Conservation (phyloP, 495 filamentous ascomycete species). For the Tetracladium marchalianum region DNA sequence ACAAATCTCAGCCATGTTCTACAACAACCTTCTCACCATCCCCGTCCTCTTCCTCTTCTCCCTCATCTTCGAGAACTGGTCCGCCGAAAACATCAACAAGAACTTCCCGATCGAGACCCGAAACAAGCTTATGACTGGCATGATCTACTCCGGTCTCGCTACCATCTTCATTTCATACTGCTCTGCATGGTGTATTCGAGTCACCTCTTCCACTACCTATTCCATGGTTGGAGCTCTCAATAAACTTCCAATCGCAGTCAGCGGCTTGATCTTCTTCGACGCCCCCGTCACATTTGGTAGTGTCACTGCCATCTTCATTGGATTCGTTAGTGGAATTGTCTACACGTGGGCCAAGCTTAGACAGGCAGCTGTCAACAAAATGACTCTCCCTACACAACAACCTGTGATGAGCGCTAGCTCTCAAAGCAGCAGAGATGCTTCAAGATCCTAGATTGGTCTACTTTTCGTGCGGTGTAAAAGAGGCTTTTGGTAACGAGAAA, state of each 20-base stretch:
- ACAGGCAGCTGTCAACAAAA: constrained; percentile 55
- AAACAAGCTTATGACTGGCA: constrained; percentile 69
- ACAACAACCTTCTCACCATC: constrained; percentile 98
- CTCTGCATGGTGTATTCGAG: constrained; percentile 95
- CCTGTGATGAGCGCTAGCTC: constrained; percentile 80
- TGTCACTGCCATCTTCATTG: constrained; percentile 79
- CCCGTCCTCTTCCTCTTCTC: constrained; percentile 81
- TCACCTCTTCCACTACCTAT: constrained; percentile 94
- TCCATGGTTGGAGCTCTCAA: constrained; percentile 97
- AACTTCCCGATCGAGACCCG: constrained; percentile 80
- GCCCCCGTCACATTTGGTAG: constrained; percentile 88
- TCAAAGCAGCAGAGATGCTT: constrained; percentile 77
- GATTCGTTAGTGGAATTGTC: constrained; percentile 86
- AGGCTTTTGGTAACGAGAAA: too few relatives aligned
- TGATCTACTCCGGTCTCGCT: constrained; percentile 88
- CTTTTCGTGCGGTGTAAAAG: too few relatives aligned
- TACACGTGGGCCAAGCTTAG: constrained; percentile 88
- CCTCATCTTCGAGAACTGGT: constrained; percentile 86
- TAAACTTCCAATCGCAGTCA: constrained; percentile 90
- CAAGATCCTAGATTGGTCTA: constrained; percentile 4
- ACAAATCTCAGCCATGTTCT: constrained; percentile 79
- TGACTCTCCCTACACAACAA: constrained; percentile 54
- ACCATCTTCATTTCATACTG: constrained; percentile 98
- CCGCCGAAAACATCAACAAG: constrained; percentile 63
- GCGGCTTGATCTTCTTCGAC: constrained; percentile 88